Evolutionary conservation across 306 rosid species (phyloP).

Genomic region (Nissolia schottii): DNA sequence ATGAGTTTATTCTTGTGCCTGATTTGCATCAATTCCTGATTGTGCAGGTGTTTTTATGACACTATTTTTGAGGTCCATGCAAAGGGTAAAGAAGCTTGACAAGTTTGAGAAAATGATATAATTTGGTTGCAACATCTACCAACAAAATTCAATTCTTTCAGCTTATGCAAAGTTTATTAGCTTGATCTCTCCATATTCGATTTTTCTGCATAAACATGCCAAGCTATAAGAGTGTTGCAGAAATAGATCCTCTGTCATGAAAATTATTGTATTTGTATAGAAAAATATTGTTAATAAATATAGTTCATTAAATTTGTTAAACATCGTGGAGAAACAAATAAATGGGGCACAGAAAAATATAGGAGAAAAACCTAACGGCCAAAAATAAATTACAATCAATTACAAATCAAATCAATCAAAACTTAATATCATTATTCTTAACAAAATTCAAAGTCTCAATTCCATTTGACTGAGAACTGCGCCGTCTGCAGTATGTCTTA

Average conservation of each 20-base stretch:
- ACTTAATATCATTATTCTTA: too few species aligned
- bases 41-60: slow-evolving; percentile 64
- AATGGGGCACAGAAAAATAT: too few species aligned
- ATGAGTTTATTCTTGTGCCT: not conserved
- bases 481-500: too few species aligned
- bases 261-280: not conserved
- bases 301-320: not conserved
- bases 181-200: not conserved
- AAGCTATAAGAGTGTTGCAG: slow-evolving; percentile 12
- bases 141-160: slow-evolving; percentile 19
- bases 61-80: slow-evolving; percentile 64
- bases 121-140: slow-evolving; percentile 13
- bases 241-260: not conserved
- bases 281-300: not conserved
- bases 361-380: too few species aligned
- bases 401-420: too few species aligned
- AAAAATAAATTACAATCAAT: too few species aligned
- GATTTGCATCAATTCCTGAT: not conserved
- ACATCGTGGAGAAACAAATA: too few species aligned
- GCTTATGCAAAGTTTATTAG: not conserved
- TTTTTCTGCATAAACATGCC: slow-evolving; percentile 1
- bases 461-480: too few species aligned
- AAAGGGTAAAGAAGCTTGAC: slow-evolving; percentile 66
- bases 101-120: slow-evolving; percentile 77
- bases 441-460: too few species aligned